Evolutionary conservation across 805 yeast species (phyloP).

Genomic region (Pichia cabralensis): DNA sequence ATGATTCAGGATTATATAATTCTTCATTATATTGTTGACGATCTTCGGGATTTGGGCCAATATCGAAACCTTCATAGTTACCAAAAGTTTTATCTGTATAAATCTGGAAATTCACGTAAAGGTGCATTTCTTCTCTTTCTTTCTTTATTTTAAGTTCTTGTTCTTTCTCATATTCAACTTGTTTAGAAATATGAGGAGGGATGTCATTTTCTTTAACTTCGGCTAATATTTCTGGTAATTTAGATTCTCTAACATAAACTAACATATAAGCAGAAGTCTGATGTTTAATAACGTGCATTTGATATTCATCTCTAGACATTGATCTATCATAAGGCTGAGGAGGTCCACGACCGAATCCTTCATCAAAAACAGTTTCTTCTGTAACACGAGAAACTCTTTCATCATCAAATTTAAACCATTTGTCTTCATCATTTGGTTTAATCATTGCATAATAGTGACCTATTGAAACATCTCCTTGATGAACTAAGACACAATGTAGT

Average conservation of each 20-base stretch:
- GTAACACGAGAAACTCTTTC: conserved; percentile 89
- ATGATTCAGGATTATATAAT: conserved; percentile 35
- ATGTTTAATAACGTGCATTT: conserved; percentile 56
- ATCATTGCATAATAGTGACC: conserved; percentile 96
- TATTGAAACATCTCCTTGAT: conserved; percentile 88
- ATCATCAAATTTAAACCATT: conserved; percentile 87
- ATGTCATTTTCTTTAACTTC: conserved; percentile 43
- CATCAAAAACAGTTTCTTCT: conserved; percentile 75
- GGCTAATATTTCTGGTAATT: conserved; percentile 47
- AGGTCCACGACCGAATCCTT: conserved; percentile 79
- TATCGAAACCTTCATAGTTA: conserved; percentile 63
- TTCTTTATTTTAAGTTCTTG: conserved; percentile 43
- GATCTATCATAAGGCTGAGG: conserved; percentile 37
- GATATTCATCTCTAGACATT: conserved; percentile 50
- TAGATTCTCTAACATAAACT: conserved; percentile 71
- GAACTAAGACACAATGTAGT: conserved; percentile 90
- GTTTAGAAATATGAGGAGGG: conserved; percentile 60
- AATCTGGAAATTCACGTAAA: conserved; percentile 48
- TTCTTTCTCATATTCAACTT: conserved; percentile 52
- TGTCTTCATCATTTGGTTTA: conserved; percentile 58
- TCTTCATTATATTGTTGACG: conserved; percentile 38
- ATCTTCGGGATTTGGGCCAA: conserved; percentile 51
- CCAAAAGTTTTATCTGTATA: conserved; percentile 45
- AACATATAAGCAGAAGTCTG: conserved; percentile 96
- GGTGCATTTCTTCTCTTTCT: conserved; percentile 64